Evolutionary conservation across 192 early-diverging fungal species (phyloP).

Genomic region (Fimicolochytrium jonesii): DNA sequence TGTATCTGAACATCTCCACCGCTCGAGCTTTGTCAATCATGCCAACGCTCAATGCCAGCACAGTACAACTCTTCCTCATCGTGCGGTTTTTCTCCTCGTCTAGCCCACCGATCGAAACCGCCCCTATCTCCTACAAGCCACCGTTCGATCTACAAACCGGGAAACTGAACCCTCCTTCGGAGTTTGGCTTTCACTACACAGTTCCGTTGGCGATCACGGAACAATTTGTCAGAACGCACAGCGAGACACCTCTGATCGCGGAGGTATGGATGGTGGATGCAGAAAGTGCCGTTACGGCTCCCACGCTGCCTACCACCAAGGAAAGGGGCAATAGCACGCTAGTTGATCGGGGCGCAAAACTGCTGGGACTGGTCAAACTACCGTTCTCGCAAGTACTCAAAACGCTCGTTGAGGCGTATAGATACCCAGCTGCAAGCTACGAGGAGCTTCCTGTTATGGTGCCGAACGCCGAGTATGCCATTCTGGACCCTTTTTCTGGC

Average conservation of each 20-base stretch:
- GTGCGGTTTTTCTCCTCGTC: constrained; percentile 27
- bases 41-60: background rate
- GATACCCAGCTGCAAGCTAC: too few species aligned
- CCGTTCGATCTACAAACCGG: constrained; percentile 39
- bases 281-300: background rate
- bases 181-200: constrained; percentile 36
- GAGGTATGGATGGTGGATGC: constrained; percentile 31
- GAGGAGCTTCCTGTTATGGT: constrained; percentile 25
- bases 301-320: too few species aligned
- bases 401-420: background rate
- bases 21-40: constrained; percentile 30
- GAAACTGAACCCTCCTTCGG: constrained; percentile 20
- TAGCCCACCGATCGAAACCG: constrained; percentile 27
- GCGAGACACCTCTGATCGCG: constrained; percentile 27
- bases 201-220: constrained; percentile 32
- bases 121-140: constrained; percentile 33
- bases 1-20: constrained; percentile 29
- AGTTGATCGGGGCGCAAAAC: constrained; percentile 8
- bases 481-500: constrained; percentile 41
- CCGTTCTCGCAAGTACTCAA: constrained; percentile 19
- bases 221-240: constrained; percentile 14
- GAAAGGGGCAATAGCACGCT: too few species aligned
- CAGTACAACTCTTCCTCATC: constrained; percentile 21
- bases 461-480: constrained; percentile 39
- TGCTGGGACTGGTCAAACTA: constrained; percentile 17